These are phyloP conservation scores for Colletotrichum lentis DNA, from an alignment of 2,329 filamentous ascomycete genomes.

Conservation along the genomic window DNA sequence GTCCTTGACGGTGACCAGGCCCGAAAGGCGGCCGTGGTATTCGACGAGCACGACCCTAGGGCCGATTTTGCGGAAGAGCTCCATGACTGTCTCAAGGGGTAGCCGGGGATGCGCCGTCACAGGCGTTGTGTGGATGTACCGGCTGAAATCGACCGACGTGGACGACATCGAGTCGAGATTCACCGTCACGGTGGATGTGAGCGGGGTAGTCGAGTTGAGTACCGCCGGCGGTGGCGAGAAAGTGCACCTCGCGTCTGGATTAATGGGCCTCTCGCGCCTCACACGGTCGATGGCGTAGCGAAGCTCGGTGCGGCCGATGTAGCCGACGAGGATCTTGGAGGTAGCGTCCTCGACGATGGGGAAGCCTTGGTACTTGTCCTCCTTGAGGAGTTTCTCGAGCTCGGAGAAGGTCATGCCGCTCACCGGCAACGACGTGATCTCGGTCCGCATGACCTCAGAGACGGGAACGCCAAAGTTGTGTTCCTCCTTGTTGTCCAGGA, in stretches of 20 bases:
- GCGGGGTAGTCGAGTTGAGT: constrained; percentile 47
- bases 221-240: constrained; percentile 65
- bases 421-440: constrained; percentile 77
- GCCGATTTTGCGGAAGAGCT: constrained; percentile 97
- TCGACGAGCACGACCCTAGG: constrained; percentile 93
- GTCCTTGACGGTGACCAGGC: constrained; percentile 94
- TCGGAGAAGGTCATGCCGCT: constrained; percentile 78
- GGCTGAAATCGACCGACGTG: constrained; percentile 77
- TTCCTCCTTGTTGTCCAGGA: constrained; percentile 96
- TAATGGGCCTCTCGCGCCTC: constrained; percentile 73
- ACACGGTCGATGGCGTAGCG: constrained; percentile 88
- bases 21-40: constrained; percentile 81
- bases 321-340: constrained; percentile 81
- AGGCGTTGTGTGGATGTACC: constrained; percentile 88
- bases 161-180: constrained; percentile 64
- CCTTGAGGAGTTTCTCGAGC: constrained; percentile 77
- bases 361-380: constrained; percentile 90
- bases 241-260: constrained; percentile 73
- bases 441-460: constrained; percentile 84
- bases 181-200: constrained; percentile 62
- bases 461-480: constrained; percentile 96
- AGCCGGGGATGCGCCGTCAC: constrained; percentile 90
- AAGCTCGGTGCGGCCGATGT: constrained; percentile 91
- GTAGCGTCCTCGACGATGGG: constrained; percentile 82
- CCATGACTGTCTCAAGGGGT: constrained; percentile 96